Percentiles rank a stretch among this genome's conserved stretches.
Conservation (phyloP, 257 asterid genomes). For the Lavandula angustifolia region DNA sequence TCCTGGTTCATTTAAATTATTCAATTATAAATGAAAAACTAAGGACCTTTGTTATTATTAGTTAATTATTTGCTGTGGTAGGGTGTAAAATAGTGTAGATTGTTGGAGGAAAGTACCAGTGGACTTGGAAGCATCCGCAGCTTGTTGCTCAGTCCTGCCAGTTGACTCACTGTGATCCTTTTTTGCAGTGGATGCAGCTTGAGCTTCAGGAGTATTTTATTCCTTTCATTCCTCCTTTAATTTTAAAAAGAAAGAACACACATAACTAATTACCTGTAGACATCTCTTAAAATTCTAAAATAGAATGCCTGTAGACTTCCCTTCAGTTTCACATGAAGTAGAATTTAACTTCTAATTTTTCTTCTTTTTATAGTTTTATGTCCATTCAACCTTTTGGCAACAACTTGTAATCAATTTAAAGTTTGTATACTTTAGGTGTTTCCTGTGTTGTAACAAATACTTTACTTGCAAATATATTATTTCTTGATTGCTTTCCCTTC, state of each 20-base stretch:
- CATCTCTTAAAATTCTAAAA: background rate
- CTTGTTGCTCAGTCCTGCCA: constrained; percentile 12
- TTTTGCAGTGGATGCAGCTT: constrained; percentile 8
- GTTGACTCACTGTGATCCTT: constrained; percentile 10
- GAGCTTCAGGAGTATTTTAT: background rate
- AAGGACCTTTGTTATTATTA: constrained; percentile 15
- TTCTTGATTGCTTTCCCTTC: constrained; percentile 12
- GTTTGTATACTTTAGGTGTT: constrained; percentile 22
- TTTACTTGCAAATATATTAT: background rate
- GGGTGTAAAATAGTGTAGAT: constrained; percentile 12
- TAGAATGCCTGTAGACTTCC: background rate
- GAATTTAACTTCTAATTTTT: too few relatives aligned
- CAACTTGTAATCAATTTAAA: background rate
- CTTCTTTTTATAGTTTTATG: too few relatives aligned
- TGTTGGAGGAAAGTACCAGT: constrained; percentile 18
- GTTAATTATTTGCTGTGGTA: constrained; percentile 1
- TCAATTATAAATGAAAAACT: constrained; percentile 18
- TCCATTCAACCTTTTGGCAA: constrained; percentile 2
- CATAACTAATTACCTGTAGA: background rate
- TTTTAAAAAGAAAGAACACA: background rate
- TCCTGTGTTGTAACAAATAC: constrained; percentile 18
- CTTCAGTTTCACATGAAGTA: too few relatives aligned
- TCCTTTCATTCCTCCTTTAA: constrained; percentile 1
- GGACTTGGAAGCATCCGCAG: constrained; percentile 11
- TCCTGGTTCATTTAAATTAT: background rate